Evolutionary conservation across 257 asterid species (phyloP), one percentile per base, ranked within the genome.

Genomic region (Cruciata laevipes): DNA sequence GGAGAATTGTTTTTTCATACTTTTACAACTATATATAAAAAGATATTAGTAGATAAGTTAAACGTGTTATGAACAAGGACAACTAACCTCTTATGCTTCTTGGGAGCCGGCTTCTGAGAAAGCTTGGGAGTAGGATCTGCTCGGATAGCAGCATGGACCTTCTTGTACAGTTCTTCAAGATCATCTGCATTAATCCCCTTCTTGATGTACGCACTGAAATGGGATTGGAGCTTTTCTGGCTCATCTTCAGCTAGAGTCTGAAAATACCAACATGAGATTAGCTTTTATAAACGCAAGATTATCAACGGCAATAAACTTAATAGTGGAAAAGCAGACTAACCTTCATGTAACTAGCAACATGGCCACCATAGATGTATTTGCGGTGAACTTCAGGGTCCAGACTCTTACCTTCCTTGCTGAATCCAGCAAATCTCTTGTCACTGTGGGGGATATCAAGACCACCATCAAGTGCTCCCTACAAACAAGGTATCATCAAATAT

Each of bases 381-480:
- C 95, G 85, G 63, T 89, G 97, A 33, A 81, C 88, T 47, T 89
- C 97, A 51, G 97, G 77, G 60, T 89, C 93, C 71, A 89, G 95
- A 56, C 78, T 82, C 49, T 89, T 87, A 74, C 69, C 76, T 0
- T 82, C 95, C 84, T 89, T 89, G 84, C 65, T 73, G 63, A 73
- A 89, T 40, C 97, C 97, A 38, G 97, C 94, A 73, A 87, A 89
- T 76, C 95, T 85, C 81, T 89, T 87, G 4, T 90, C 97, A 30
- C 95, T 86, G 74, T 90, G 97, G 66, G 97, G 97, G 62, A 90
- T 83, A 67, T 89, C 97, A 2, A 89, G 80, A 13, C 97, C 97
- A 40, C 88, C 97, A 77, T 89, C 97, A 58, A 89, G 73, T 21
- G 95, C 97, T 64, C 97, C 97, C 97, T 90, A 69, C 2, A 61